Base-by-base conservation (phyloP, 2,329 filamentous ascomycete genomes). In the Paecilomyces variotii region DNA sequence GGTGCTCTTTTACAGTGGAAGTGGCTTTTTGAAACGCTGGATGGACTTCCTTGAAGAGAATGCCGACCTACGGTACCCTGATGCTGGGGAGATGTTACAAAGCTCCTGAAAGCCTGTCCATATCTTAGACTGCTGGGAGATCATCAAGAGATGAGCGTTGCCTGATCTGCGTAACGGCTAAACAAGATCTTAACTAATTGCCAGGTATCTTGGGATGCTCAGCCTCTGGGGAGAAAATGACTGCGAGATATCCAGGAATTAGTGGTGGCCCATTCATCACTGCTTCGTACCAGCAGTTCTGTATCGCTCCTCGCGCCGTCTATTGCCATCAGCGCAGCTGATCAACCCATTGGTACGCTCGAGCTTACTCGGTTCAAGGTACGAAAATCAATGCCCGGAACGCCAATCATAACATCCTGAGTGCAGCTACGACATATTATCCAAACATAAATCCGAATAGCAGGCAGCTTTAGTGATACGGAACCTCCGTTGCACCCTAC, bases 1-100 rank as follows among this genome's bases (percentile, higher is more conserved):
- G 14, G 19, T 45, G n/a, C 5, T 66, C 60, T 34, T 64, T 62
- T 50, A 64, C 67, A 96, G 90, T 75, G 92, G 92, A 26, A 91
- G 89, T 74, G 81, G 80, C 59, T 97, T 96, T 70, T 80, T 97
- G 61, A 91, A 90, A 74, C 82, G 82, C 61, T 97, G 93, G 94
- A 96, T 97, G 90, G 84, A 82, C 9, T 93, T 88, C 72, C 79
- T 97, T 30, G 93, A 97, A 74, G 90, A 96, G 63, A 80, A 96
- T 67, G 89, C 91, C 6, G 93, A 97, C 76, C 77, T 97, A 65
- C 82, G 94, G 69, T 97, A 97, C 75, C 91, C 93, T 2, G 89
- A 94, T 70, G 69, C 72, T 10, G 68, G 70, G 32, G 72, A 76
- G 54, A 61, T 76, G 19, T 65, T 75, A 53, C 71, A 60, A 66